A percentile compares a stretch with the other conserved stretches of the same genome.
Conservation (phyloP, 202 grass and related monocot genomes). For the Setaria viridis region DNA sequence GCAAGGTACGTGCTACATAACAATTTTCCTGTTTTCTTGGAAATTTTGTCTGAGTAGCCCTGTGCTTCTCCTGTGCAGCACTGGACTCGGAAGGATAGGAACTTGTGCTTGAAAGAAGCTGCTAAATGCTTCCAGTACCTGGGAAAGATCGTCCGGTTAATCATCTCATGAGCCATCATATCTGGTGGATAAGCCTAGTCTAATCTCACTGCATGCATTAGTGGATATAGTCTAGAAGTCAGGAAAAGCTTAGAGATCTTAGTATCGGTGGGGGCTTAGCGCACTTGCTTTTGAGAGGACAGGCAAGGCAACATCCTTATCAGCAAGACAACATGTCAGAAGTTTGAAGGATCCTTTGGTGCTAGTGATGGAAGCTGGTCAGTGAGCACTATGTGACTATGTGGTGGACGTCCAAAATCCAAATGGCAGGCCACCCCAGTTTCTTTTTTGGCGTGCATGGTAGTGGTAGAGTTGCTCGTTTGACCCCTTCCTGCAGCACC, state of each 20-base stretch:
- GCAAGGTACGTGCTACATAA: constrained; percentile 57
- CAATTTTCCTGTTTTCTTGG: neutral
- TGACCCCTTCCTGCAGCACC: constrained; percentile 6
- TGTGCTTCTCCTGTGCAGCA: constrained; percentile 60
- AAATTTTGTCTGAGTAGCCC: constrained; percentile 29
- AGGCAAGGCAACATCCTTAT: neutral
- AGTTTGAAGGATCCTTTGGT: constrained; percentile 2
- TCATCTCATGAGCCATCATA: constrained; percentile 52
- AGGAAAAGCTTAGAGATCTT: constrained; percentile 32
- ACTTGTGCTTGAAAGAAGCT: constrained; percentile 80
- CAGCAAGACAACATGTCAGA: neutral
- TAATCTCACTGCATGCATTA: constrained; percentile 15
- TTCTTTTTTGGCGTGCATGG: constrained; percentile 39
- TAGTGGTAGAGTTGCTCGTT: neutral
- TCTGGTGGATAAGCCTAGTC: constrained; percentile 6
- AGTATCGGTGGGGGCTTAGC: constrained; percentile 2
- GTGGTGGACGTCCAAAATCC: neutral
- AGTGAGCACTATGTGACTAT: constrained; percentile 31
- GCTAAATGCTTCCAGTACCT: constrained; percentile 76
- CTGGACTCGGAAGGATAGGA: constrained; percentile 87
- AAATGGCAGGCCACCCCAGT: constrained; percentile 9
- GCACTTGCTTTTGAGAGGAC: constrained; percentile 7
- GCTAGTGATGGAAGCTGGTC: constrained; percentile 7
- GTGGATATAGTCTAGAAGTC: constrained; percentile 22
- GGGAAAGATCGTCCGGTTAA: constrained; percentile 76